Evolutionary conservation across 2,329 filamentous ascomycete species (phyloP), one percentile per base, ranked within the genome.

Genomic region (Penicillium nordicum): DNA sequence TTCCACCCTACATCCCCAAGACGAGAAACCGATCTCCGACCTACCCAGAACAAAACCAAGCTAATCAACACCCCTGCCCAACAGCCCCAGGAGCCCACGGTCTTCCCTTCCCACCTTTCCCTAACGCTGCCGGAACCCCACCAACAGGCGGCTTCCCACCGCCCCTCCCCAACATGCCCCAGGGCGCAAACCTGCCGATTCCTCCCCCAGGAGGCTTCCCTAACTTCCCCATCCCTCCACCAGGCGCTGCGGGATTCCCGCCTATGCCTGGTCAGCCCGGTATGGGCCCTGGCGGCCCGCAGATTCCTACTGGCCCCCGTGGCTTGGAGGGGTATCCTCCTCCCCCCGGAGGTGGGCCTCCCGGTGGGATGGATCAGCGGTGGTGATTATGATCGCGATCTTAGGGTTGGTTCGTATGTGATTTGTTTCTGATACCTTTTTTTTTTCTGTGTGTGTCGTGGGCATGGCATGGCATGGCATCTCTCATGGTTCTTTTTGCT

Each of bases 51-150:
- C n/a, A 12, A 34, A n/a, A 41, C 14, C n/a, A 29, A 50, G 3
- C 40, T 53, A 62, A 64, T 58, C 58, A 50, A 53, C 42, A 41
- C 46, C 55, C 37, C n/a, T 29, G 32, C 36, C 29, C 21, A 43
- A 66, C 69, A 81, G 81, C 82, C 57, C 83, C 84, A 41, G 82
- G 79, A 57, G 81, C 79, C 53, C 78, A 80, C 64, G 81, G 82
- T 50, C 81, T 82, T 51, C 77, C 77, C 47, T 81, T 77, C 40
- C 81, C 84, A 59, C 80, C 81, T 8, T 78, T 76, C 11, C 73
- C 69, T n/a, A 64, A 67, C 49, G 57, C 67, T 34, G 54, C 69
- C 46, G 77, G 63, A 64, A 71, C 58, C 27, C 73, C 75, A 16
- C 73, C 73, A 32, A 72, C 71, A 41, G 70, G 70, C 25, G 68